A percentile compares a stretch with the other conserved stretches of the same genome.
These are phyloP conservation scores for Phytophthora ohioensis DNA, from an alignment of 352 stramenopile species.

Conservation along the genomic window DNA sequence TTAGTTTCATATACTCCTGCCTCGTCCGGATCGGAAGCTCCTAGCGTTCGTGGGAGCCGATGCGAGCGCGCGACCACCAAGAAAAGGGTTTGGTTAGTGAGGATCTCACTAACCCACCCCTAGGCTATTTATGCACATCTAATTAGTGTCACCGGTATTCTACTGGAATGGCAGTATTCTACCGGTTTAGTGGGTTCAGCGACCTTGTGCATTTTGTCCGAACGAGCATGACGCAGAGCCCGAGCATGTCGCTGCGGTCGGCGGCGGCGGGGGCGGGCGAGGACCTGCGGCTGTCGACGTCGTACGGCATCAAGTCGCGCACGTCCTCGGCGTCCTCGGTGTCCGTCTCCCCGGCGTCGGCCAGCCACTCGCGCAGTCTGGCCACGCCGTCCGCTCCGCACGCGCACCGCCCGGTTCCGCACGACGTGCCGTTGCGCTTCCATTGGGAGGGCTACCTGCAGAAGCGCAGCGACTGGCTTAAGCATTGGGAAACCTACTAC, in stretches of 20 bases:
- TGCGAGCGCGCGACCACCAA: too few species aligned
- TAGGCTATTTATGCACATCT: too few species aligned
- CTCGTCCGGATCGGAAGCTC: too few species aligned
- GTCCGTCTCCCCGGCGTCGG: slow-evolving; percentile 35
- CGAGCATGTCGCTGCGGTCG: slow-evolving; percentile 27
- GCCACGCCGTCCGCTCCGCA: slow-evolving; percentile 9
- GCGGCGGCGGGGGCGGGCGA: slow-evolving; percentile 16
- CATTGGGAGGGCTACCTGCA: slow-evolving; percentile 90
- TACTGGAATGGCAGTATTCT: too few species aligned
- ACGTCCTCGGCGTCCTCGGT: slow-evolving; percentile 31
- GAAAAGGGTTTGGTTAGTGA: too few species aligned
- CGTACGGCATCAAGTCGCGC: slow-evolving; percentile 29
- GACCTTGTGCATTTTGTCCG: too few species aligned
- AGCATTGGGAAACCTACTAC: slow-evolving; percentile 92
- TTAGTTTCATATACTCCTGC: too few species aligned
- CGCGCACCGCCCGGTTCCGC: slow-evolving; percentile 22
- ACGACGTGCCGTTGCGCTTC: slow-evolving; percentile 60
- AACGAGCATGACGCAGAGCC: slow-evolving; percentile 33
- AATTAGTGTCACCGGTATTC: too few species aligned
- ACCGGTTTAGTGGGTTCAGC: too few species aligned
- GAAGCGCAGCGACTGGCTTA: slow-evolving; percentile 91
- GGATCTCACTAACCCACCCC: too few species aligned
- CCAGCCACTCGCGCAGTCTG: slow-evolving; percentile 22
- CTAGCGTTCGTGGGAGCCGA: too few species aligned
- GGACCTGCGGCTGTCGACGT: slow-evolving; percentile 20